A percentile compares a stretch with the other conserved stretches of the same genome.
These are phyloP conservation scores for Mortierella sp. DNA, from an alignment of 371 early-diverging fungal species.

Conservation along the genomic window DNA sequence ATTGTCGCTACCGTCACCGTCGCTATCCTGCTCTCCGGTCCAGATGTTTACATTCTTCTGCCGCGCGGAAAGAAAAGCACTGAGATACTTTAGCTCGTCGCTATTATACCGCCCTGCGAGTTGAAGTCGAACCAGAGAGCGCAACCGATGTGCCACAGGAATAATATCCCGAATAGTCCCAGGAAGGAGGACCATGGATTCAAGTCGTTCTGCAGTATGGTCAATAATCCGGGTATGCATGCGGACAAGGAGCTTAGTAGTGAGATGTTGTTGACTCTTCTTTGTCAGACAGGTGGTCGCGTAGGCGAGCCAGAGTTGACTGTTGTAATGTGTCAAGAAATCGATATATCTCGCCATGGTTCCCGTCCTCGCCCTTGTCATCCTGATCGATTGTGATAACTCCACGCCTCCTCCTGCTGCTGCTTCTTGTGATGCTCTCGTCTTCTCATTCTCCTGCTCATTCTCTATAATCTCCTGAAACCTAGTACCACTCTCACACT, in stretches of 20 bases:
- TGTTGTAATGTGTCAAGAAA: slow-evolving; percentile 6
- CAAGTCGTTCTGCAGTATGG: neutral
- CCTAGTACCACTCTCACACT: neutral
- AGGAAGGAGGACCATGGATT: slow-evolving; percentile 12
- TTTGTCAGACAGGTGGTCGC: neutral
- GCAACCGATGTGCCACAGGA: neutral
- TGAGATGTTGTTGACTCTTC: slow-evolving; percentile 2
- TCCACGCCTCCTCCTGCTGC: neutral
- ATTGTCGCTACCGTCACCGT: neutral
- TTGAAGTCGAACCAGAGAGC: slow-evolving; percentile 4
- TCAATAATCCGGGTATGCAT: neutral
- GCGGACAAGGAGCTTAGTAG: slow-evolving; percentile 5
- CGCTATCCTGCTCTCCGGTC: neutral
- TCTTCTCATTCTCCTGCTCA: neutral
- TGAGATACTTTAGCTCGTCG: slow-evolving; percentile 3
- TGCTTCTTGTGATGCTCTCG: neutral
- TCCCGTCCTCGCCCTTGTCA: neutral
- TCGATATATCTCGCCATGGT: slow-evolving; percentile 18
- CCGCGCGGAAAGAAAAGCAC: slow-evolving; percentile 3
- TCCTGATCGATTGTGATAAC: neutral
- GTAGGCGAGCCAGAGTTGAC: slow-evolving; percentile 10
- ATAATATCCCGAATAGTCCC: slow-evolving; percentile 11
- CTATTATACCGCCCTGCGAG: slow-evolving; percentile 5
- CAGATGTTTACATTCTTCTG: neutral
- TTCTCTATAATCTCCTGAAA: neutral